Conservation (phyloP, 345 rosid species). For the Syzygium jambos region DNA sequence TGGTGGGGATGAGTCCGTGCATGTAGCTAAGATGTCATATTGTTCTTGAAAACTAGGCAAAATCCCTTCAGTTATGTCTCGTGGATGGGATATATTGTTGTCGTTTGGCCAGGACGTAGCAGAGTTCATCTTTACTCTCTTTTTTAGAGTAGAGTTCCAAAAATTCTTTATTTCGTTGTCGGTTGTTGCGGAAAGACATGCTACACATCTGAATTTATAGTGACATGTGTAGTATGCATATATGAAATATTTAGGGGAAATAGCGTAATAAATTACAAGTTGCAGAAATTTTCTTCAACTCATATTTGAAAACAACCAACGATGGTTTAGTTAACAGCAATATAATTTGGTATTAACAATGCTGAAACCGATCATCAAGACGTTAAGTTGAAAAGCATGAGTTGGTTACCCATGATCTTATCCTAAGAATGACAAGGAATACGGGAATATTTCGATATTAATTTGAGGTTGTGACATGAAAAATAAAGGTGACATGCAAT, state of each 20-base stretch:
- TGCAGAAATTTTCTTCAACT: background rate
- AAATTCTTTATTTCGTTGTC: conserved; percentile 38
- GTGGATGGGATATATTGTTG: no score
- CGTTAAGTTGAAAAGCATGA: background rate
- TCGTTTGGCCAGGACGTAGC: no score
- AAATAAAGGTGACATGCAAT: background rate
- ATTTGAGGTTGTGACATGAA: background rate
- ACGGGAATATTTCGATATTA: background rate
- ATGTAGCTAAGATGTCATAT: no score
- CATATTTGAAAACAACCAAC: background rate
- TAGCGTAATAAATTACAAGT: background rate
- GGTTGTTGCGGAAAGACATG: conserved; percentile 82
- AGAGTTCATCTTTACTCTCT: no score
- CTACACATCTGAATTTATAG: conserved; percentile 53
- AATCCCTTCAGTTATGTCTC: no score
- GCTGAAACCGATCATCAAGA: background rate
- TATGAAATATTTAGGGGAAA: background rate
- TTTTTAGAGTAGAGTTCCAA: no score
- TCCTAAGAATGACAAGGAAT: background rate
- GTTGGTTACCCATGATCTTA: background rate
- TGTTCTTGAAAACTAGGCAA: no score
- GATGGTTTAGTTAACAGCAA: background rate
- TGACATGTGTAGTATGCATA: background rate
- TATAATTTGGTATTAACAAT: background rate
- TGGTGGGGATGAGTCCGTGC: no score